Evolutionary conservation across 352 stramenopile species (phyloP).

Genomic region (Pseudoperonospora humuli): DNA sequence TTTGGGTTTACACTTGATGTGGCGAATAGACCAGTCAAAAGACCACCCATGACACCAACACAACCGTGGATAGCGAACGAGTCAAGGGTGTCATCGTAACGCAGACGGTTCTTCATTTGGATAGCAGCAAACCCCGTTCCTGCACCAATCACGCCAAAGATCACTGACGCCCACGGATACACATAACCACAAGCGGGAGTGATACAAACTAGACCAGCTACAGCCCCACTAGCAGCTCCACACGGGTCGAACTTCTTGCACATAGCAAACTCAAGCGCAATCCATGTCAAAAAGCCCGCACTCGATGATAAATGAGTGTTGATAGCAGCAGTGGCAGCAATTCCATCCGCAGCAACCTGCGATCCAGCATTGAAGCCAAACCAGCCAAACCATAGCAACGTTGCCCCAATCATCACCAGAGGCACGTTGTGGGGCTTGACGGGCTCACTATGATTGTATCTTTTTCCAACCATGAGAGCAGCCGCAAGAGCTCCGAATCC

Average conservation of each 20-base stretch:
- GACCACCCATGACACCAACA: slow-evolving; percentile 47
- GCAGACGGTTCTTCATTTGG: slow-evolving; percentile 49
- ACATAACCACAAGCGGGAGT: slow-evolving; percentile 66
- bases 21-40: slow-evolving; percentile 68
- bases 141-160: slow-evolving; percentile 62
- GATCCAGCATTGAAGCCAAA: slow-evolving; percentile 81
- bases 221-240: slow-evolving; percentile 51
- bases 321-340: slow-evolving; percentile 57
- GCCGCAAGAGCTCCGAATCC: slow-evolving; percentile 68
- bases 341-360: slow-evolving; percentile 39
- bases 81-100: slow-evolving; percentile 75
- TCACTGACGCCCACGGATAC: slow-evolving; percentile 50
- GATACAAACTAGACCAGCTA: slow-evolving; percentile 60
- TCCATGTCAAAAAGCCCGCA: slow-evolving; percentile 63
- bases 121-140: slow-evolving; percentile 42
- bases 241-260: slow-evolving; percentile 53
- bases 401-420: slow-evolving; percentile 69
- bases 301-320: slow-evolving; percentile 62
- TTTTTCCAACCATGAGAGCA: slow-evolving; percentile 58
- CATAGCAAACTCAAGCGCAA: slow-evolving; percentile 39
- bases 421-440: slow-evolving; percentile 78
- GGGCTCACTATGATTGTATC: slow-evolving; percentile 57
- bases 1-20: slow-evolving; percentile 41
- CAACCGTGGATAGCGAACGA: slow-evolving; percentile 68
- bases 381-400: slow-evolving; percentile 76